Evolutionary conservation across 2,329 filamentous ascomycete species (phyloP).

Genomic region (Calonectria multiphialidica): DNA sequence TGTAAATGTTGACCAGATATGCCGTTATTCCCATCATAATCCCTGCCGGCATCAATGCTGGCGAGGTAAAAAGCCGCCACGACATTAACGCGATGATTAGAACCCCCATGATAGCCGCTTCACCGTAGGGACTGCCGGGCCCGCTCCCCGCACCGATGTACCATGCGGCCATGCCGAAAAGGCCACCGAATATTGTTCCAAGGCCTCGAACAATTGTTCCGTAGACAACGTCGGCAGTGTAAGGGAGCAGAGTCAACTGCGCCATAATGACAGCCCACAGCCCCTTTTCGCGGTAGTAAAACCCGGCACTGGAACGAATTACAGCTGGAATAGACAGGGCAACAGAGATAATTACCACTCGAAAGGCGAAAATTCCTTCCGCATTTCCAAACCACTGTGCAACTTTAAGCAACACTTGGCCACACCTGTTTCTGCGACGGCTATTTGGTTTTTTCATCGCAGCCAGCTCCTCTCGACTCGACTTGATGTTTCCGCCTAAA

Average conservation of each 20-base stretch:
- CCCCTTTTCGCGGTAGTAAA: conserved; percentile 36
- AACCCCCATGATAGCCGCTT: conserved; percentile 33
- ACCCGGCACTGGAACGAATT: conserved; percentile 26
- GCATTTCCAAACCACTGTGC: conserved; percentile 7
- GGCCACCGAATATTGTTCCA: conserved; percentile 18
- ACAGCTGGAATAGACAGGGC: conserved; percentile 14
- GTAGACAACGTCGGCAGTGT: conserved; percentile 33
- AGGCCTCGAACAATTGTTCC: conserved; percentile 24
- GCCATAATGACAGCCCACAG: conserved; percentile 39
- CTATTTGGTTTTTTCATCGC: conserved; percentile 21
- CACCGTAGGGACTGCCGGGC: conserved; percentile 26
- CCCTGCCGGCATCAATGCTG: conserved; percentile 29
- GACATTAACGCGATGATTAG: conserved; percentile 34
- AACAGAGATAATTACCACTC: conserved; percentile 11
- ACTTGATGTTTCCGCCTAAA: not conserved
- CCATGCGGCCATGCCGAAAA: conserved; percentile 17
- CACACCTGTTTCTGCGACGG: conserved; percentile 11
- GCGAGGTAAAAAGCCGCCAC: conserved; percentile 34
- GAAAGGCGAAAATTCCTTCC: conserved; percentile 14
- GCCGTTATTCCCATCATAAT: conserved; percentile 37
- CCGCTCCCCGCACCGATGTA: conserved; percentile 22
- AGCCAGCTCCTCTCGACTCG: conserved; percentile 8
- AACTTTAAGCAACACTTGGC: not conserved
- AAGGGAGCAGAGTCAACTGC: conserved; percentile 32
- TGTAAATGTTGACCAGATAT: conserved; percentile 34